Base-by-base conservation (phyloP, 148 eudicot genomes). In the Spergularia marina region DNA sequence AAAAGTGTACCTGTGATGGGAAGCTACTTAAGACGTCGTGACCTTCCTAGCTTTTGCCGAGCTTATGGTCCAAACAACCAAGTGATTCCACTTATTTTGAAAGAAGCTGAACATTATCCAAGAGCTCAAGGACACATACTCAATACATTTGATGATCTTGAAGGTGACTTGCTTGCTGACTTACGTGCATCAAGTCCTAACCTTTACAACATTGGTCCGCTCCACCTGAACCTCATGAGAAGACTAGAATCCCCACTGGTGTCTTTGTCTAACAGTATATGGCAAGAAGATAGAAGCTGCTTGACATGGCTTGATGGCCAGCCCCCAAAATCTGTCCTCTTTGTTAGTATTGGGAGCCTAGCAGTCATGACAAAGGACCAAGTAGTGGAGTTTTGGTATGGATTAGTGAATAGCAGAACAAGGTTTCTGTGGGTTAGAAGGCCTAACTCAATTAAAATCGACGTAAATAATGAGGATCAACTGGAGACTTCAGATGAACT, bases 301-400 rank as follows among this genome's bases (percentile, higher is more conserved):
- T 74, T 82, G 11, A 39, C 71, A 40, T 82, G 85, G 85, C 82
- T 82, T 7, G 85, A 82, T 61, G 71, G 70, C 21, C 82, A 82
- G 60, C 82, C 76, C 11, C 23, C 17, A 0, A 79, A 75, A n/a
- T 82, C 85, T 0, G 79, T 79, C 70, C 40, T 82, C 14, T 82
- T 67, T 67, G 85, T 82, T n/a, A 82, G 85, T 68, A 78, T 82
- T 13, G 82, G 85, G 14, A 82, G 82, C 74, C 53, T 82, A 2
- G 82, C 77, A 6, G 49, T 72, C 52, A 74, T 82, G 74, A 82
- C 81, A 25, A 75, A 62, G 68, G 77, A 78, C 59, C 79, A 82
- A 53, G 55, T 79, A 34, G 51, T 79, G 34, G 82, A 82, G 70
- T 51, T 82, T 52, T 82, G 82, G 85, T 25, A 59, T 18, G 82